Conservation (phyloP, 768 basidiomycete species). For the Omphalotus guepiniiformis region DNA sequence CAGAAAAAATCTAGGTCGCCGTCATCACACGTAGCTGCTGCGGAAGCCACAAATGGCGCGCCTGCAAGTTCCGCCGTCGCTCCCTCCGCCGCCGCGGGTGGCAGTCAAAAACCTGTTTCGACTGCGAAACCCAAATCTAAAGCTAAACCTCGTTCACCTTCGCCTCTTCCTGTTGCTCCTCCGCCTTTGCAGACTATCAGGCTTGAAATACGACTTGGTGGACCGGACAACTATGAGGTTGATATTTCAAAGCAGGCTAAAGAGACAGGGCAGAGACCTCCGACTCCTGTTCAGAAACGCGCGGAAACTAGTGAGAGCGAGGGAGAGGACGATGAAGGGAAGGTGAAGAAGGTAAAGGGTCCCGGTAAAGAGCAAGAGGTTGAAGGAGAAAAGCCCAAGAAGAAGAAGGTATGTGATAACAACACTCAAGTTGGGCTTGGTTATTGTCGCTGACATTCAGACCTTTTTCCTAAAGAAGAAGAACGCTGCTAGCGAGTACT, state of each 20-base stretch:
- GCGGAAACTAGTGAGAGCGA: constrained; percentile 56
- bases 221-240: constrained; percentile 72
- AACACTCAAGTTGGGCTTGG: constrained; percentile 4
- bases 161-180: constrained; percentile 53
- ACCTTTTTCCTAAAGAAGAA: constrained; percentile 35
- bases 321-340: constrained; percentile 42
- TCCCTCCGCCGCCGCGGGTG: not conserved
- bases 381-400: constrained; percentile 24
- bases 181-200: constrained; percentile 61
- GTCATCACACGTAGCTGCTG: not conserved
- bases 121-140: constrained; percentile 41
- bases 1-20: not conserved
- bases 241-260: constrained; percentile 57
- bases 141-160: constrained; percentile 43
- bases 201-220: constrained; percentile 65
- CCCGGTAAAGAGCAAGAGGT: constrained; percentile 29
- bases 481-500: constrained; percentile 64
- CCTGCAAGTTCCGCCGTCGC: not conserved
- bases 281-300: constrained; percentile 34
- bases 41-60: no score
- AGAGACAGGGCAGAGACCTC: constrained; percentile 58
- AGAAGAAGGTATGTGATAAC: constrained; percentile 15
- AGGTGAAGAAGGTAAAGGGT: constrained; percentile 19
- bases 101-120: not conserved
- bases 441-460: not conserved